Evolutionary conservation across 164 flowering plant species (phyloP).

Genomic region (Cinnamomum micranthum): DNA sequence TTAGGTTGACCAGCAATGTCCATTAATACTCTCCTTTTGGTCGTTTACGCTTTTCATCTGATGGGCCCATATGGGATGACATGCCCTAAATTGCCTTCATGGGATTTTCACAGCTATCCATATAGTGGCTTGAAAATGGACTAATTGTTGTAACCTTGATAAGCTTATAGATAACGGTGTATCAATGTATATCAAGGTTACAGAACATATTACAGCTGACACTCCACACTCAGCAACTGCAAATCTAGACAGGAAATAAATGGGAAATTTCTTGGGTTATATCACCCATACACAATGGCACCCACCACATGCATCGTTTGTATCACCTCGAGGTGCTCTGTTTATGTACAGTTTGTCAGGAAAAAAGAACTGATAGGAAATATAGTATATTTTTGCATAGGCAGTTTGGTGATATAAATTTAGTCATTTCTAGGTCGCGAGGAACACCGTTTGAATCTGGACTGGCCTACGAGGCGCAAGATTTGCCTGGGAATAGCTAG

Average conservation of each 20-base stretch:
- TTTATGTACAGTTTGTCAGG: not conserved
- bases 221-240: not conserved
- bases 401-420: not conserved
- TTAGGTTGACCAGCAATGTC: not conserved
- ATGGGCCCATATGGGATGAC: not conserved
- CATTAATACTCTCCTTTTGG: not conserved
- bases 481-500: conserved; percentile 58
- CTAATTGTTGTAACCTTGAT: too few relatives aligned
- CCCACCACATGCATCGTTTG: not conserved
- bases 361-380: too few relatives aligned
- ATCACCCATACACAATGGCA: not conserved
- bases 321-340: not conserved
- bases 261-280: not conserved
- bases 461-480: conserved; percentile 57
- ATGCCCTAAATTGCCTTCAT: not conserved
- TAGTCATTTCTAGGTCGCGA: conserved; percentile 28
- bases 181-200: too few relatives aligned
- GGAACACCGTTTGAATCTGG: conserved; percentile 29
- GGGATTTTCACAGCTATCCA: not conserved
- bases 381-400: not conserved
- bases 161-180: too few relatives aligned
- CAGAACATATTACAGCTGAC: too few relatives aligned
- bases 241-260: not conserved
- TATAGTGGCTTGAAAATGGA: not conserved
- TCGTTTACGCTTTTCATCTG: not conserved